Conservation (phyloP, 345 rosid genomes). For the rapeseed (Brassica napus) region DNA sequence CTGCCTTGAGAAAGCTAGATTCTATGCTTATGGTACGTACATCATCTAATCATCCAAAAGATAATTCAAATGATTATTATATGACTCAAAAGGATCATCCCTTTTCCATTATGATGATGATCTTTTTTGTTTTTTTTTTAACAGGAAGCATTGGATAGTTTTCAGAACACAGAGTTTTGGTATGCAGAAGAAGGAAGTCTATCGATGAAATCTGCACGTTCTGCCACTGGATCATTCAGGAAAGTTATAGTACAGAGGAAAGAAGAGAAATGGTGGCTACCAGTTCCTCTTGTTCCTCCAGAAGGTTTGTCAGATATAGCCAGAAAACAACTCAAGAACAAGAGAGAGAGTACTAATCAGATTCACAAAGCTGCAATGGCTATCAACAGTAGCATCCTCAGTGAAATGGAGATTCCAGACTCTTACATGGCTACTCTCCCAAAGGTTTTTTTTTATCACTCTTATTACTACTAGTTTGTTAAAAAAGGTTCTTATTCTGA, state of each 20-base stretch:
- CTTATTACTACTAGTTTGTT: not conserved
- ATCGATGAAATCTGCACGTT: slow-evolving; percentile 64
- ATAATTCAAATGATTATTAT: not conserved
- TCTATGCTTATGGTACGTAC: slow-evolving; percentile 69
- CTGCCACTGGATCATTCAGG: slow-evolving; percentile 65
- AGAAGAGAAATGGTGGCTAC: slow-evolving; percentile 99
- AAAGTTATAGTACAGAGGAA: slow-evolving; percentile 66
- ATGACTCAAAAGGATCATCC: not conserved
- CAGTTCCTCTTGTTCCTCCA: slow-evolving; percentile 77
- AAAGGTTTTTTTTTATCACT: slow-evolving; percentile 45
- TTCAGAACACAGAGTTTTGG: slow-evolving; percentile 83
- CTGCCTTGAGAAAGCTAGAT: slow-evolving; percentile 87
- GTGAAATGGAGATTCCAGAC: slow-evolving; percentile 91
- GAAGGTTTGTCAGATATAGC: slow-evolving; percentile 80
- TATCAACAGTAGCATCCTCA: slow-evolving; percentile 73
- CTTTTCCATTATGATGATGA: not conserved
- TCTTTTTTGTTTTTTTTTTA: not conserved
- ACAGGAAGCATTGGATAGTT: slow-evolving; percentile 88
- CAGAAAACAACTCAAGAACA: slow-evolving; percentile 64
- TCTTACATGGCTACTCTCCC: slow-evolving; percentile 82
- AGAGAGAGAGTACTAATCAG: slow-evolving; percentile 73
- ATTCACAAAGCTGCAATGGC: slow-evolving; percentile 98
- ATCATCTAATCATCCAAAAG: not conserved
- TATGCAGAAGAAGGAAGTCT: slow-evolving; percentile 86
- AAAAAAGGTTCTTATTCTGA: not conserved